Evolutionary conservation across 106 monocot species (phyloP), one percentile per base, ranked within the genome.

Genomic region (Dactylorhiza incarnata): DNA sequence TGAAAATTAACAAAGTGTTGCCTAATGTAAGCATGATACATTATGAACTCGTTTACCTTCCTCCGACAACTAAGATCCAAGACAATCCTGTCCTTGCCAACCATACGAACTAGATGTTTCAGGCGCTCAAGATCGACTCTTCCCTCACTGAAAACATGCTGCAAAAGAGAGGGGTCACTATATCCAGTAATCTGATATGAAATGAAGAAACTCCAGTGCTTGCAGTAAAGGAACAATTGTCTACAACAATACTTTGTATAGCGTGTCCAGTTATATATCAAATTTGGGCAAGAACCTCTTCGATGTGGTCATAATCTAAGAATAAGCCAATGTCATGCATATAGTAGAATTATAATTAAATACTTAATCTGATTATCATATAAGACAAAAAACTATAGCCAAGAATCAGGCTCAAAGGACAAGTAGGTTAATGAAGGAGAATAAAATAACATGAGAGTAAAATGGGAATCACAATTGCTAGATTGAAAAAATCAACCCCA

Each of bases 1-100:
- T 59, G 8, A 54, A 16, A n/a, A 54, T n/a, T 54, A 54, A 20
- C 58, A 59, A 59, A 20, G 58, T 22, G 12, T 22, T 1, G 1
- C 6, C 7, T 20, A 20, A 20, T 12, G 17, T 58, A 58, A 19
- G 9, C 22, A 58, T 58, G 54, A 47, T 61, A 74, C 17, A 72
- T 17, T 6, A 45, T 74, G 69, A 14, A 76, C 5, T 66, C 54
- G 5, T 2, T 46, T 89, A 95, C 95, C 90, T 86, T 92, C 81
- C 91, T 96, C 71, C 96, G 68, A 82, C 93, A 93, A 78, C 96
- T 96, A 82, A 96, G 89, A 83, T 96, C 96, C 74, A 96, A 83
- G 15, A 96, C 83, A 65, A 96, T 85, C 72, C 75, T 93, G 45
- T 85, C 22, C 77, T 86, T 96, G 45, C 90, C 93, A 76, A 89